Conservation (phyloP, 139 green algal species). For the Tetradesmus lagerheimii region DNA sequence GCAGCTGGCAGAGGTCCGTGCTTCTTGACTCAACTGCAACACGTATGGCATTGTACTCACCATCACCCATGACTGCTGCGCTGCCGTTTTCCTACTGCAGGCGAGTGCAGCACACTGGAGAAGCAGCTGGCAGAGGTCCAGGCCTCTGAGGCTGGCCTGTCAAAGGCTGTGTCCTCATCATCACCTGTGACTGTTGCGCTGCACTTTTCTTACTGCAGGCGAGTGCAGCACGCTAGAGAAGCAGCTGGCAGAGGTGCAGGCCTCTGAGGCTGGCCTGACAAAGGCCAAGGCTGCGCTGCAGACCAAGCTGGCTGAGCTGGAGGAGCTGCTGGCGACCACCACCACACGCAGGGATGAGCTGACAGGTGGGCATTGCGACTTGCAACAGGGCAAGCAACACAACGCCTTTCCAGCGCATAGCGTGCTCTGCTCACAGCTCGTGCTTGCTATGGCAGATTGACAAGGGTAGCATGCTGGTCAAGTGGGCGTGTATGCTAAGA, state of each 20-base stretch:
- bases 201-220: not conserved
- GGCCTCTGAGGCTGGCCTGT: not conserved
- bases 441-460: not conserved
- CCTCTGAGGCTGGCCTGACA: not conserved
- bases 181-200: not conserved
- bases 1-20: constrained; percentile 51
- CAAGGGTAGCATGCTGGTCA: not conserved
- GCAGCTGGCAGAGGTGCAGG: constrained; percentile 51
- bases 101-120: constrained; percentile 45
- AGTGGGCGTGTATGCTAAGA: not conserved
- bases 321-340: constrained; percentile 43
- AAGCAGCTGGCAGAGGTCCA: constrained; percentile 51
- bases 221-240: constrained; percentile 48
- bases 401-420: too few relatives aligned
- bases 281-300: constrained; percentile 17
- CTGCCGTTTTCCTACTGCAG: not conserved
- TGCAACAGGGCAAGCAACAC: not conserved
- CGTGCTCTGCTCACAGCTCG: not conserved
- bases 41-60: too few relatives aligned
- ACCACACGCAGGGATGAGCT: constrained; percentile 27
- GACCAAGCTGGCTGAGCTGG: constrained; percentile 16
- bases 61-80: not conserved
- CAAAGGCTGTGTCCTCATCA: too few relatives aligned
- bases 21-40: not conserved
- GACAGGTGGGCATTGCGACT: not conserved